Conservation (phyloP, 345 rosid species). For the Psidium friedrichsthalianum region DNA sequence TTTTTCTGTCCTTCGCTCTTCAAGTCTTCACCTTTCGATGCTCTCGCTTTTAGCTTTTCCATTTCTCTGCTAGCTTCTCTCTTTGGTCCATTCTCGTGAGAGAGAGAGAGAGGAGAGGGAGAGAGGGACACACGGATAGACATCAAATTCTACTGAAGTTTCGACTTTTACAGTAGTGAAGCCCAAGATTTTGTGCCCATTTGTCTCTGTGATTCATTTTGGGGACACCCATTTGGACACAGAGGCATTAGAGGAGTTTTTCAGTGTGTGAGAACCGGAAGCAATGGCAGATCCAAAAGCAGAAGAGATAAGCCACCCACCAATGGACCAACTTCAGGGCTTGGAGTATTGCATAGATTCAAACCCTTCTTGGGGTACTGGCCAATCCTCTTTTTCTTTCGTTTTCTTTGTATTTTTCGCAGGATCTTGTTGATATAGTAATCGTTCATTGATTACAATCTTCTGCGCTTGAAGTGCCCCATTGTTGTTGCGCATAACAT, state of each 20-base stretch:
- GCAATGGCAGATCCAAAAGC: conserved; percentile 79
- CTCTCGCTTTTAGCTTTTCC: neutral
- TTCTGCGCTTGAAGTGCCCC: neutral
- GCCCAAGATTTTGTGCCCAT: neutral
- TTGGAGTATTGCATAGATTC: conserved; percentile 98
- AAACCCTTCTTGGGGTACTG: conserved; percentile 92
- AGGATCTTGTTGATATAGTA: neutral
- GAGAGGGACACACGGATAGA: neutral
- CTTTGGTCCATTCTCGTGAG: neutral
- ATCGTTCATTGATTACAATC: neutral
- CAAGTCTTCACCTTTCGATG: neutral
- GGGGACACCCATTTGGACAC: conserved; percentile 11
- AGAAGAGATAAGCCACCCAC: conserved; percentile 81
- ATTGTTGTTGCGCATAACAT: neutral
- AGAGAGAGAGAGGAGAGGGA: no score
- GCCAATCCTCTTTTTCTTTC: neutral
- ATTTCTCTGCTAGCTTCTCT: neutral
- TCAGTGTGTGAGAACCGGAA: neutral
- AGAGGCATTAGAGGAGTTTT: neutral
- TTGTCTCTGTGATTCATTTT: conserved; percentile 1
- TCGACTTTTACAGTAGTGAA: neutral
- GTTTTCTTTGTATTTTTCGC: neutral
- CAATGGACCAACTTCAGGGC: conserved; percentile 98
- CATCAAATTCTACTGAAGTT: neutral
- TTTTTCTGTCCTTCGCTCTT: neutral